Evolutionary conservation across 805 yeast species (phyloP), one percentile per base, ranked within the genome.

Genomic region (Jamesozyma gamospora): DNA sequence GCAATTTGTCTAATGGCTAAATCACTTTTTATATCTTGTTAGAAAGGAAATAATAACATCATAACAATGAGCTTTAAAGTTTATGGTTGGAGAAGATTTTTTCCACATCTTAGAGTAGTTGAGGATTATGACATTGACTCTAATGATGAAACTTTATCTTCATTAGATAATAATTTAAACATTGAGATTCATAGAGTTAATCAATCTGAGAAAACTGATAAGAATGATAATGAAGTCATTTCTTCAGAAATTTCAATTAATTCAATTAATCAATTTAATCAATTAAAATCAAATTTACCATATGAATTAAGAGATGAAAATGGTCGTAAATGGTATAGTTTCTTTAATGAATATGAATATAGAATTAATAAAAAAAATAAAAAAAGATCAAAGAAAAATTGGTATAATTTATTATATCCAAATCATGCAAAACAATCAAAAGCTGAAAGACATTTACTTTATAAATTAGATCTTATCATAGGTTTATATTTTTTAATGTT

Each of bases 401-500:
- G 64, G 63, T 59, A 53, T 30, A 51, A 53, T 33, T 59, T 61
- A 30, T 38, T 61, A 17, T 61, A 61, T 32, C 64, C 64, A 15
- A 53, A 58, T 36, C 63, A 58, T 46, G 48, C 52, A 6, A 52
- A 59, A 6, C 55, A 54, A 12, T 59, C 79, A 3, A 64, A 69
- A 51, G 74, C 67, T 2, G 67, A 65, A 41, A 65, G 68, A 35
- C 62, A 57, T 21, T 55, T 76, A 28, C 52, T 76, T 13, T 55
- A 65, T 45, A 79, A 79, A 52, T 53, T 79, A 26, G 86, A 79
- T 49, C 44, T 75, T 11, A 52, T 75, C 27, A 59, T 81, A 37
- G 66, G 77, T n/a, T 59, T 70, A 30, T 77, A 76, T 48, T 67
- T 79, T 10, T 70, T 77, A 51, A 58, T 76, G 49, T 71, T 75